phyloP scores from a whole-genome alignment of 1,284 basidiomycete genomes.

The Inonotus obliquus region DNA sequence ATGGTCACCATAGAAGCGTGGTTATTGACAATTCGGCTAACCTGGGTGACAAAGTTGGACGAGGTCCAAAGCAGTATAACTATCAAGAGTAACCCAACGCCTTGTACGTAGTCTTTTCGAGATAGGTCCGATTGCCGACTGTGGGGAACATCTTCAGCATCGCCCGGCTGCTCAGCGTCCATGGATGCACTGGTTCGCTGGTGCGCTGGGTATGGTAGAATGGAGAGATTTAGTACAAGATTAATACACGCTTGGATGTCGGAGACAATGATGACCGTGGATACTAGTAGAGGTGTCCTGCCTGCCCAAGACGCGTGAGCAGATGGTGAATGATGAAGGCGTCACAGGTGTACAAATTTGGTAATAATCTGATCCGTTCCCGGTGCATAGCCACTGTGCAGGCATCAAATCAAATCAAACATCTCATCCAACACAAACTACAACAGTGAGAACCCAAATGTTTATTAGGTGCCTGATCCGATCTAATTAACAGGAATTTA shows the following conservation, averaged over 20 bases:
- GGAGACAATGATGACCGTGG: neutral
- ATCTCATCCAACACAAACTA: too few species aligned
- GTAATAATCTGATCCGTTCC: too few species aligned
- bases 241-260: neutral
- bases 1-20: constrained; percentile 15
- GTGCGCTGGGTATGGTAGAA: neutral
- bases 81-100: constrained; percentile 66
- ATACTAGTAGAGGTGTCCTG: neutral
- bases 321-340: neutral
- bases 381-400: too few species aligned
- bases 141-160: constrained; percentile 1
- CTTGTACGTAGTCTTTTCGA: constrained; percentile 56
- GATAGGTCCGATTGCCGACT: constrained; percentile 1
- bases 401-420: too few species aligned
- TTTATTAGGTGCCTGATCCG: neutral
- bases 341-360: too few species aligned
- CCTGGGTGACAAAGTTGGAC: constrained; percentile 78
- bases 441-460: neutral
- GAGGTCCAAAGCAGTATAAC: constrained; percentile 86
- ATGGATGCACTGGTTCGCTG: neutral
- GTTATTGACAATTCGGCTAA: constrained; percentile 27
- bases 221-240: neutral
- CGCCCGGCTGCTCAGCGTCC: constrained; percentile 1
- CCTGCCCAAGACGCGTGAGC: neutral
- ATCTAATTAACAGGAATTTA: neutral